Evolutionary conservation across 345 rosid genomes (phyloP).

Genomic region (Erodium maritimum): DNA sequence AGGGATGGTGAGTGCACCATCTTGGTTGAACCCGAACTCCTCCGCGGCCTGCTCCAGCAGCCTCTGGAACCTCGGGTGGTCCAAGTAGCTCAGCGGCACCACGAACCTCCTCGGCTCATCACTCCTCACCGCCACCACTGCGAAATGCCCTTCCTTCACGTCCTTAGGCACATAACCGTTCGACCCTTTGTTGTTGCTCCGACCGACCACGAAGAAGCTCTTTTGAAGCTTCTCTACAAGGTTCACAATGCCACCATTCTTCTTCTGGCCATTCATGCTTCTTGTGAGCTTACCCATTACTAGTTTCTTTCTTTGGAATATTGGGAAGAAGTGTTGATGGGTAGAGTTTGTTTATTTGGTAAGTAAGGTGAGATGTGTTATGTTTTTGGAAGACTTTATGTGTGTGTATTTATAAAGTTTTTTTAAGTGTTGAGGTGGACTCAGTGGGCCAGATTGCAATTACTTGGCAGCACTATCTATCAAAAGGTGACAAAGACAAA

Average conservation of each 20-base stretch:
- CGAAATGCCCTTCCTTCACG: constrained; percentile 23
- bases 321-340: too few relatives aligned
- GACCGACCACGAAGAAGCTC: neutral
- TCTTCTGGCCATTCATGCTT: neutral
- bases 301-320: too few relatives aligned
- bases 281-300: neutral
- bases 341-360: too few relatives aligned
- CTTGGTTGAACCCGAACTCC: constrained; percentile 27
- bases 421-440: too few relatives aligned
- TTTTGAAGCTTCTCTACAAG: neutral
- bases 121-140: constrained; percentile 15
- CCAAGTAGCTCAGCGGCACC: constrained; percentile 15
- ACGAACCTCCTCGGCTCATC: constrained; percentile 17
- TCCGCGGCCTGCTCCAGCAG: constrained; percentile 32
- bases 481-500: too few relatives aligned
- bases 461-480: too few relatives aligned
- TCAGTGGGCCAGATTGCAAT: too few relatives aligned
- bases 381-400: too few relatives aligned
- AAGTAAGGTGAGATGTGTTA: too few relatives aligned
- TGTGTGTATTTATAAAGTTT: too few relatives aligned
- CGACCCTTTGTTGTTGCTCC: neutral
- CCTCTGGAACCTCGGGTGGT: constrained; percentile 19
- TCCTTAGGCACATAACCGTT: constrained; percentile 13
- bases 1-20: constrained; percentile 37
- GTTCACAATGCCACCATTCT: neutral